These are phyloP conservation scores for Komagataella pseudopastoris DNA, from an alignment of 805 yeast genomes.

Conservation along the genomic window DNA sequence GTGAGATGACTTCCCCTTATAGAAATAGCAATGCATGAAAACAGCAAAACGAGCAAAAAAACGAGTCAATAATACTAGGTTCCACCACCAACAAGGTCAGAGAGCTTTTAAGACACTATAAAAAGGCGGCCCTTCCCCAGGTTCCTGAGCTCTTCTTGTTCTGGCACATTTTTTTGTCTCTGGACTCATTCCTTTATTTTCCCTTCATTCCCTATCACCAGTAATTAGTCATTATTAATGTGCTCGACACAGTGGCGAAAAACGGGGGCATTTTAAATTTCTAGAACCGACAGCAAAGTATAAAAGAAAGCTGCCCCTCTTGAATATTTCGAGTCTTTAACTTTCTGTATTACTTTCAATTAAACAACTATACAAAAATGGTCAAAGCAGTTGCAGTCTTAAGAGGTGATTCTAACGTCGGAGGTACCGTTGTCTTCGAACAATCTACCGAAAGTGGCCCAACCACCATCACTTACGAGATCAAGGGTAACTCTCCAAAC, in stretches of 20 bases:
- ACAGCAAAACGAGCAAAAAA: background rate
- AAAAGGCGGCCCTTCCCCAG: background rate
- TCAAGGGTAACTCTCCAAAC: slow-evolving; percentile 77
- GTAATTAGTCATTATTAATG: background rate
- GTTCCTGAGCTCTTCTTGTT: background rate
- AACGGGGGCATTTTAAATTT: background rate
- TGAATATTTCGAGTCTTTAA: background rate
- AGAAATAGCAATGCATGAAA: background rate
- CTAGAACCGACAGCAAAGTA: background rate
- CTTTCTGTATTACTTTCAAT: background rate
- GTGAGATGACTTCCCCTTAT: background rate
- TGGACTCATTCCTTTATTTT: no score
- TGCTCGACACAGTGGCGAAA: background rate
- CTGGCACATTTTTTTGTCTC: no score
- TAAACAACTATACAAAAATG: background rate
- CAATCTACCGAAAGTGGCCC: slow-evolving; percentile 71
- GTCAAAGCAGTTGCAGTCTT: slow-evolving; percentile 66
- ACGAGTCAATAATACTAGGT: background rate
- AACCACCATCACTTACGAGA: slow-evolving; percentile 80
- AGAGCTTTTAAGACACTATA: background rate
- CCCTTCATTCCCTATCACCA: background rate
- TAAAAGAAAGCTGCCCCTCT: background rate
- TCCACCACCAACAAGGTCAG: background rate
- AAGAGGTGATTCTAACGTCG: slow-evolving; percentile 87
- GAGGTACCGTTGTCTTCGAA: slow-evolving; percentile 80